A percentile compares a stretch with the other conserved stretches of the same genome.
phyloP scores from a whole-genome alignment of 495 filamentous ascomycete species.

The Penicillium nucicola region DNA sequence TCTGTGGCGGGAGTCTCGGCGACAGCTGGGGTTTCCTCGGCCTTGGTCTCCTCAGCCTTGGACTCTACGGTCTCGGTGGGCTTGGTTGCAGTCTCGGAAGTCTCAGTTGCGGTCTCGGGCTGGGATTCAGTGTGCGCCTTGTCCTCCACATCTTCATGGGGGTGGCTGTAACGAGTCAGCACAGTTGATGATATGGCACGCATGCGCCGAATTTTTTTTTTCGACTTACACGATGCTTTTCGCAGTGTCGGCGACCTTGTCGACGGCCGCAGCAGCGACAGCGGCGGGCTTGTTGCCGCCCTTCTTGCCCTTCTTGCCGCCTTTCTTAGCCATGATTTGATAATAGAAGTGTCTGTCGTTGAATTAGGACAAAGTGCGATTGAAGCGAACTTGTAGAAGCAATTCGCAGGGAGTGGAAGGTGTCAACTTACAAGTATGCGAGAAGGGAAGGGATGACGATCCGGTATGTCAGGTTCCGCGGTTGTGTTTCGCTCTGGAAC shows the following conservation, averaged over 20 bases:
- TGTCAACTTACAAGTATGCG: constrained; percentile 9
- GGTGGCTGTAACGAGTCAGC: constrained; percentile 18
- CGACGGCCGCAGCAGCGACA: constrained; percentile 26
- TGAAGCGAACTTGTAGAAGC: neutral
- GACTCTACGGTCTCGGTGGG: constrained; percentile 20
- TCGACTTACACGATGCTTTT: constrained; percentile 44
- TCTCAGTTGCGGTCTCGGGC: constrained; percentile 5
- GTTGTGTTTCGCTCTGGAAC: constrained; percentile 12
- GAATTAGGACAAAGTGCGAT: constrained; percentile 2
- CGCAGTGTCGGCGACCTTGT: constrained; percentile 30
- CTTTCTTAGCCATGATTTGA: constrained; percentile 41
- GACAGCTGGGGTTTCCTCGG: constrained; percentile 10
- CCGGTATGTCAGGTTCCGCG: constrained; percentile 26
- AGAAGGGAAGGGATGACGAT: constrained; percentile 28
- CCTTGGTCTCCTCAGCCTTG: constrained; percentile 20
- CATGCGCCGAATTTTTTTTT: constrained; percentile 11
- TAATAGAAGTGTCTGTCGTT: constrained; percentile 13
- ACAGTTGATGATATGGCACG: neutral
- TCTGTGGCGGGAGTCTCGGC: constrained; percentile 18
- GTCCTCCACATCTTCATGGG: constrained; percentile 41
- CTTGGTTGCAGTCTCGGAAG: constrained; percentile 17
- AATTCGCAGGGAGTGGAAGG: constrained; percentile 5
- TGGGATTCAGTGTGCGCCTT: constrained; percentile 34
- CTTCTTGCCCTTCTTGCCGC: constrained; percentile 43
- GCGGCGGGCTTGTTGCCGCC: constrained; percentile 31